phyloP scores from a whole-genome alignment of 495 filamentous ascomycete species.

The Pyrenopolyporus hunteri region DNA sequence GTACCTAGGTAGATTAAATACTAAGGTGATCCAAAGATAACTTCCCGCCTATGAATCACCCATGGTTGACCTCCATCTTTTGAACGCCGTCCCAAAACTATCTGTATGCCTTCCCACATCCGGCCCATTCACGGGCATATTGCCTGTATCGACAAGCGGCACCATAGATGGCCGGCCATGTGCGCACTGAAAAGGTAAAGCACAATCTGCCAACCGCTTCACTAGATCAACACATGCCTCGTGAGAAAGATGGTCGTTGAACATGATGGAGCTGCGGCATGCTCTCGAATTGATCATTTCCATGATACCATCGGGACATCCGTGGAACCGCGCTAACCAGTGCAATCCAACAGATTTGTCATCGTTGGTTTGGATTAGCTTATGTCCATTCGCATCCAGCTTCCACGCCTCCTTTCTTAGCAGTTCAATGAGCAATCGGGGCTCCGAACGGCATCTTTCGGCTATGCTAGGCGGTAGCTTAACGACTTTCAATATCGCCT shows the following conservation, averaged over 20 bases:
- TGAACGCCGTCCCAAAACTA: constrained; percentile 35
- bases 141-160: constrained; percentile 68
- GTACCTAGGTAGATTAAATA: background rate
- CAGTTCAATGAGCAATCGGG: constrained; percentile 69
- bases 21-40: background rate
- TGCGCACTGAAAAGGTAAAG: constrained; percentile 92
- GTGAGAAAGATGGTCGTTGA: constrained; percentile 76
- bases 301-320: constrained; percentile 77
- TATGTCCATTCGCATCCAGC: constrained; percentile 38
- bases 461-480: constrained; percentile 72
- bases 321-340: constrained; percentile 66
- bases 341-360: constrained; percentile 16
- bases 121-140: constrained; percentile 2
- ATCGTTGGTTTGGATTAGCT: background rate
- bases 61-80: constrained; percentile 25
- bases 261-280: constrained; percentile 94
- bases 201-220: constrained; percentile 65
- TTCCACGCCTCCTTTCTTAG: constrained; percentile 78
- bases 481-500: constrained; percentile 52
- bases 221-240: constrained; percentile 73
- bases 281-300: constrained; percentile 90
- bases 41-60: background rate
- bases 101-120: constrained; percentile 8
- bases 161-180: constrained; percentile 83
- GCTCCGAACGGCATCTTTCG: constrained; percentile 76